Percentiles rank a stretch among this genome's conserved stretches.
Evolutionary conservation across 495 filamentous ascomycete genomes (phyloP).

Genomic region (Talaromyces nanjingensis): DNA sequence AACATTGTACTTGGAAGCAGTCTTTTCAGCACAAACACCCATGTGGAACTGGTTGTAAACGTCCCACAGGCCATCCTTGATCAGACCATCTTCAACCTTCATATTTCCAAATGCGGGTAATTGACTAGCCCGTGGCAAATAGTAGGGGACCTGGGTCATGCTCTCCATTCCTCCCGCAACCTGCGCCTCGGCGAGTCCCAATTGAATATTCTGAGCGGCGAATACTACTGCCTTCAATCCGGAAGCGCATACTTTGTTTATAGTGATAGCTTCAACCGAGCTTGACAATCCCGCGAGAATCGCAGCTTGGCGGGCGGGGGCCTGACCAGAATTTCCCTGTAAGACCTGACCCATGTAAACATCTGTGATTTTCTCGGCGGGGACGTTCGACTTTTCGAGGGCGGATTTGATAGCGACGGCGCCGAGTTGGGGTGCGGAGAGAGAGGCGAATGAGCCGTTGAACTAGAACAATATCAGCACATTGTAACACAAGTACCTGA

Average conservation of each 20-base stretch:
- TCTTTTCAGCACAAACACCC: conserved; percentile 96
- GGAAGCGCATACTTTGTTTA: conserved; percentile 97
- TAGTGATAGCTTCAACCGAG: conserved; percentile 74
- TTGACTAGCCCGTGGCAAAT: conserved; percentile 67
- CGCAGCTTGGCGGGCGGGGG: conserved; percentile 84
- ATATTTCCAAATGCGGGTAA: conserved; percentile 79
- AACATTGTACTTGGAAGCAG: conserved; percentile 78
- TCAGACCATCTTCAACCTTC: conserved; percentile 81
- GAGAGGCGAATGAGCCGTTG: conserved; percentile 77
- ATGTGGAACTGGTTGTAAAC: conserved; percentile 96
- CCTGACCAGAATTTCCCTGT: conserved; percentile 74
- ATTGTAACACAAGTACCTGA: neutral
- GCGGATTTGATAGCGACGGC: conserved; percentile 86
- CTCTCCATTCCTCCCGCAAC: conserved; percentile 96
- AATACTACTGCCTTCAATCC: conserved; percentile 87
- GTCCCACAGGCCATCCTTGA: conserved; percentile 94
- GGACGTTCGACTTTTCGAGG: conserved; percentile 72
- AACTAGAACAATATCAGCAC: conserved; percentile 48
- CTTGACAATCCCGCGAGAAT: conserved; percentile 79
- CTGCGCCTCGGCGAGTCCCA: conserved; percentile 78
- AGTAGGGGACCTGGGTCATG: conserved; percentile 92
- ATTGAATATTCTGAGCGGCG: conserved; percentile 88
- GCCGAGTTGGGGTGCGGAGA: conserved; percentile 79
- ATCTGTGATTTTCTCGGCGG: conserved; percentile 69
- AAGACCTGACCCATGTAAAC: conserved; percentile 99